A percentile compares a stretch with the other conserved stretches of the same genome.
Conservation (phyloP, 108 stramenopile genomes). For the Skeletonema potamos region DNA sequence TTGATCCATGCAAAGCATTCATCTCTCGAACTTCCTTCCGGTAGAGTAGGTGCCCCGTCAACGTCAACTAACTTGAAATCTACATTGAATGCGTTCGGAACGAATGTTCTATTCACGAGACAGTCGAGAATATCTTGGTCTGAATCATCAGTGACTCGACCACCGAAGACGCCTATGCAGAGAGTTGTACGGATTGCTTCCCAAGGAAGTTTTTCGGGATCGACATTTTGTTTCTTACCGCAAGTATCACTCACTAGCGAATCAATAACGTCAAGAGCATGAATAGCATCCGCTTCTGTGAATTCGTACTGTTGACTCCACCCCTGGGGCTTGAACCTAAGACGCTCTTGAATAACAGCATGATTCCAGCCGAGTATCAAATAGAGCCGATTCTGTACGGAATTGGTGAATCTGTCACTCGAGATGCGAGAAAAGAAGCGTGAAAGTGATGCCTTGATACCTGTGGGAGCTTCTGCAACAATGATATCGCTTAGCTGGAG, state of each 20-base stretch:
- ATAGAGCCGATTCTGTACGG: conserved; percentile 85
- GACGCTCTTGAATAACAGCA: conserved; percentile 95
- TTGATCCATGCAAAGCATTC: conserved; percentile 78
- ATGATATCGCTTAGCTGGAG: conserved; percentile 76
- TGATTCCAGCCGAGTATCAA: conserved; percentile 94
- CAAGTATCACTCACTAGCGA: conserved; percentile 59
- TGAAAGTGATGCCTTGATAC: conserved; percentile 89
- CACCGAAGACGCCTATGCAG: conserved; percentile 81
- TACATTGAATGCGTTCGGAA: conserved; percentile 64
- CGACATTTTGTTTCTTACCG: conserved; percentile 49
- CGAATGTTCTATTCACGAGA: conserved; percentile 62
- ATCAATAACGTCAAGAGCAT: conserved; percentile 92
- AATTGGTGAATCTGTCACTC: conserved; percentile 56
- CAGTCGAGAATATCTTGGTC: conserved; percentile 75
- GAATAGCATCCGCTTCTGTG: conserved; percentile 93
- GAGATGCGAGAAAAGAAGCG: conserved; percentile 88
- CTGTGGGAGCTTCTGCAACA: conserved; percentile 94
- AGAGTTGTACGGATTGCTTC: conserved; percentile 84
- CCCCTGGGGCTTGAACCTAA: conserved; percentile 92
- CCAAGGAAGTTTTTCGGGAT: conserved; percentile 87
- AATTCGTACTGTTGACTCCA: conserved; percentile 97
- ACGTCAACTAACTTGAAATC: conserved; percentile 72
- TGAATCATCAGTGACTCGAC: conserved; percentile 59
- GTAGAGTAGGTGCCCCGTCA: conserved; percentile 58
- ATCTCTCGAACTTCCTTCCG: conserved; percentile 72